These are phyloP conservation scores for Furcasterigmium sp. DNA, from an alignment of 2,329 filamentous ascomycete species.

Conservation along the genomic window DNA sequence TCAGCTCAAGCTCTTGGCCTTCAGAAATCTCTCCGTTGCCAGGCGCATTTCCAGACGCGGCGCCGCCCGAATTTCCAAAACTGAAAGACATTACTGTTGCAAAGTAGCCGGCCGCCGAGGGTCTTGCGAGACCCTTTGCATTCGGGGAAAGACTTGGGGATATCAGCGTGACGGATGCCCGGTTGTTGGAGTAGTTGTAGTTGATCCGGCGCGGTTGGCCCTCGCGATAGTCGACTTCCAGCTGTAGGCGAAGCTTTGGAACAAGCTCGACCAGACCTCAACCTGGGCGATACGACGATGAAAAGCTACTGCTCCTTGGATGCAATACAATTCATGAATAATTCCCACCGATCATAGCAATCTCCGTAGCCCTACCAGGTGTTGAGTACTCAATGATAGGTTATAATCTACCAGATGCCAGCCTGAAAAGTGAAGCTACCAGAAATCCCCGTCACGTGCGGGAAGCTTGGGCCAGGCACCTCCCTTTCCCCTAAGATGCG, in stretches of 20 bases:
- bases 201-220: constrained; percentile 3
- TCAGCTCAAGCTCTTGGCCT: constrained; percentile 68
- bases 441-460: constrained; percentile 17
- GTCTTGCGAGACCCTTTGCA: constrained; percentile 3
- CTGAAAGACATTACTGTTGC: constrained; percentile 58
- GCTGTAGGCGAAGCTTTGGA: constrained; percentile 8
- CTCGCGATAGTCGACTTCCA: constrained; percentile 4
- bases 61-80: constrained; percentile 45
- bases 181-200: background rate
- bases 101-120: constrained; percentile 23
- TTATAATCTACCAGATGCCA: background rate
- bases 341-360: too few species aligned
- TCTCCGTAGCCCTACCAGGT: background rate
- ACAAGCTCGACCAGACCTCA: background rate
- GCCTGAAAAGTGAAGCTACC: background rate
- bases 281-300: background rate
- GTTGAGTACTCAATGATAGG: background rate
- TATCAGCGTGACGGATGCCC: constrained; percentile 1
- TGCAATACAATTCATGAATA: too few species aligned
- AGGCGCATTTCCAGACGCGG: constrained; percentile 32
- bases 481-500: background rate
- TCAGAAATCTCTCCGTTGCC: constrained; percentile 30
- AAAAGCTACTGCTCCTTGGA: background rate
- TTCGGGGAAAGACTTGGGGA: constrained; percentile 17
- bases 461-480: constrained; percentile 12